Conservation (phyloP, 805 yeast genomes). For the Wickerhamomyces pijperi region DNA sequence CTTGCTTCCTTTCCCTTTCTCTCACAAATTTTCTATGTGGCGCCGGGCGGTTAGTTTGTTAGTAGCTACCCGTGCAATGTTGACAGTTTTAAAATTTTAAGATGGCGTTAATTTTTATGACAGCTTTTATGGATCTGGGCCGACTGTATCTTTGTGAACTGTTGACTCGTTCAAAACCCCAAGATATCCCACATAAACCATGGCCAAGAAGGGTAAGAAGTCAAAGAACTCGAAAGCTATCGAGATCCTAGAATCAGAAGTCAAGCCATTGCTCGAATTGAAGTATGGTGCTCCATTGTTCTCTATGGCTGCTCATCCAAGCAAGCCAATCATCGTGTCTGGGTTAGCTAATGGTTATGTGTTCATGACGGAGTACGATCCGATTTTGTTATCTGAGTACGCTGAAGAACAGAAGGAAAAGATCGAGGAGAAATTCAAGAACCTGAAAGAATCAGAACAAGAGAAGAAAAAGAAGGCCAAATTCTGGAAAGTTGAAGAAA, state of each 20-base stretch:
- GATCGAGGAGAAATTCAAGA: constrained; percentile 19
- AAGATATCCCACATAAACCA: not conserved
- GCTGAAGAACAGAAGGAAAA: constrained; percentile 17
- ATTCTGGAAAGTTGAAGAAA: constrained; percentile 33
- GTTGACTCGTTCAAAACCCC: no score
- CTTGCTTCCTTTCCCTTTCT: no score
- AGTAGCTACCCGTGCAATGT: not conserved
- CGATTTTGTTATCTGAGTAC: constrained; percentile 28
- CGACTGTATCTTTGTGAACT: no score
- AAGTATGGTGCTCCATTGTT: constrained; percentile 56
- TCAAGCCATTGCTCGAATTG: constrained; percentile 24
- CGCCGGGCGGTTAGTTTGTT: no score
- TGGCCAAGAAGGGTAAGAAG: constrained; percentile 4
- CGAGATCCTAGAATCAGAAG: constrained; percentile 11
- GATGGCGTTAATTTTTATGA: no score
- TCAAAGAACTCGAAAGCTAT: constrained; percentile 12
- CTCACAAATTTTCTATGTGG: not conserved
- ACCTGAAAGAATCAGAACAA: constrained; percentile 3
- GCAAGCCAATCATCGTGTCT: constrained; percentile 45
- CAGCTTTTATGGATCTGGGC: no score
- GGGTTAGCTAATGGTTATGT: constrained; percentile 84
- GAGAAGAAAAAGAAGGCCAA: constrained; percentile 22
- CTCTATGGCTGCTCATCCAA: constrained; percentile 69
- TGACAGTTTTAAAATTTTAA: not conserved
- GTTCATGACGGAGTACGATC: constrained; percentile 47